These are phyloP conservation scores for Xylariaceae sp. DNA, from an alignment of 2,329 filamentous ascomycete species.

Conservation along the genomic window DNA sequence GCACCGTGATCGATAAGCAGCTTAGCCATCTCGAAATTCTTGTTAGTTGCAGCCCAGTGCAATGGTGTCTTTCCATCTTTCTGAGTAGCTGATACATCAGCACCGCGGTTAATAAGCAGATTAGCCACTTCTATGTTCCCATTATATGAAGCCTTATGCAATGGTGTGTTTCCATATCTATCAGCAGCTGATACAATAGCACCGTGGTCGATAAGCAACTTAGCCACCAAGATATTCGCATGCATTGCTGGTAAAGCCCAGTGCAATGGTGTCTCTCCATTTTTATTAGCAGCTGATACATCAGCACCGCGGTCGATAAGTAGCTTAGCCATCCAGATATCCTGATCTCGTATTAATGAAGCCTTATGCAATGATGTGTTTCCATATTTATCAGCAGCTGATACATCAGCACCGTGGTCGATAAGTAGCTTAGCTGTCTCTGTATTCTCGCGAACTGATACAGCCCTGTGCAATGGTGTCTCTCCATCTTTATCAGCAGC, in stretches of 20 bases:
- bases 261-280: not conserved
- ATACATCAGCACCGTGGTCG: not conserved
- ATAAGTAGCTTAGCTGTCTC: not conserved
- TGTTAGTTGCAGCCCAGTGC: too few relatives aligned
- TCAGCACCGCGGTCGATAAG: slow-evolving; percentile 30
- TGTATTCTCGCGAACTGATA: too few relatives aligned
- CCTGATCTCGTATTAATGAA: too few relatives aligned
- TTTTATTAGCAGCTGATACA: slow-evolving; percentile 5
- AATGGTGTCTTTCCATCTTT: not conserved
- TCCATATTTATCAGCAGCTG: too few relatives aligned
- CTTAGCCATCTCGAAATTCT: slow-evolving; percentile 29
- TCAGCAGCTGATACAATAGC: not conserved
- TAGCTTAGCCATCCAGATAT: slow-evolving; percentile 27
- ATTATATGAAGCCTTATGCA: not conserved
- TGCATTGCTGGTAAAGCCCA: not conserved
- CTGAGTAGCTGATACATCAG: not conserved
- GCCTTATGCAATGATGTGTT: too few relatives aligned
- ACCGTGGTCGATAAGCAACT: not conserved
- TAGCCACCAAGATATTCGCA: not conserved
- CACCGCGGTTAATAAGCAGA: not conserved
- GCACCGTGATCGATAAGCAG: slow-evolving; percentile 29
- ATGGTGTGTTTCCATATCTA: not conserved
- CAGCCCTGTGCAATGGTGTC: too few relatives aligned
- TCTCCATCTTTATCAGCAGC: too few relatives aligned
- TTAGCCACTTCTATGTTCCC: not conserved